Evolutionary conservation across 2,329 filamentous ascomycete species (phyloP).

Genomic region (Arthrobotrys sinensis): DNA sequence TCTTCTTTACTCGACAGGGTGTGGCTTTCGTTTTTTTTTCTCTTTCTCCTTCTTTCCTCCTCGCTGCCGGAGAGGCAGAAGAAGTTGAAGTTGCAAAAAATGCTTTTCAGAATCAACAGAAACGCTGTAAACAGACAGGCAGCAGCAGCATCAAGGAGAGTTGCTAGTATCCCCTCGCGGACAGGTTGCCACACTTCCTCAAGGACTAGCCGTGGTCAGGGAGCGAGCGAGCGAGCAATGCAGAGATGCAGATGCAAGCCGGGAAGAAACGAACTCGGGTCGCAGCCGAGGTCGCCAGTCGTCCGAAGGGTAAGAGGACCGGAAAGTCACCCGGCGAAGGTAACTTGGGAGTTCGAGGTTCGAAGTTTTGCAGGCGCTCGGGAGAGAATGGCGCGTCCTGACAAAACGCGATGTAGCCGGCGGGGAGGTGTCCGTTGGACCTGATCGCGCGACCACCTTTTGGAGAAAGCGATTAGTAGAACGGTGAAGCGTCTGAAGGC

Average conservation of each 20-base stretch:
- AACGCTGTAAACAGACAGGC: slow-evolving; percentile 58
- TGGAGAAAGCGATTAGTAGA: slow-evolving; percentile 4
- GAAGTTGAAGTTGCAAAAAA: slow-evolving; percentile 12
- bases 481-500: not conserved
- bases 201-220: slow-evolving; percentile 4
- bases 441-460: slow-evolving; percentile 57
- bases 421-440: slow-evolving; percentile 8
- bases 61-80: slow-evolving; percentile 55
- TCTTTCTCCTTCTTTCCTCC: slow-evolving; percentile 20
- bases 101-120: slow-evolving; percentile 36
- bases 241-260: not conserved
- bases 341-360: not conserved
- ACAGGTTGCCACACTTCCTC: slow-evolving; percentile 15
- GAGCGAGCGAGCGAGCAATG: slow-evolving; percentile 11
- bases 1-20: slow-evolving; percentile 42
- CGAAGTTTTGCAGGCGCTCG: not conserved
- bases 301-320: not conserved
- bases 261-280: slow-evolving; percentile 7
- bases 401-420: slow-evolving; percentile 40
- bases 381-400: slow-evolving; percentile 36
- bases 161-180: slow-evolving; percentile 43
- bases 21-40: slow-evolving; percentile 65
- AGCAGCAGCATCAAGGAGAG: slow-evolving; percentile 51
- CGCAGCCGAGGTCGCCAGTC: slow-evolving; percentile 19
- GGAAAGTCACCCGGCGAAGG: not conserved